A percentile compares a stretch with the other conserved stretches of the same genome.
Conservation (phyloP, 1,284 basidiomycete species). For the Phylloboletellus chloephorus region DNA sequence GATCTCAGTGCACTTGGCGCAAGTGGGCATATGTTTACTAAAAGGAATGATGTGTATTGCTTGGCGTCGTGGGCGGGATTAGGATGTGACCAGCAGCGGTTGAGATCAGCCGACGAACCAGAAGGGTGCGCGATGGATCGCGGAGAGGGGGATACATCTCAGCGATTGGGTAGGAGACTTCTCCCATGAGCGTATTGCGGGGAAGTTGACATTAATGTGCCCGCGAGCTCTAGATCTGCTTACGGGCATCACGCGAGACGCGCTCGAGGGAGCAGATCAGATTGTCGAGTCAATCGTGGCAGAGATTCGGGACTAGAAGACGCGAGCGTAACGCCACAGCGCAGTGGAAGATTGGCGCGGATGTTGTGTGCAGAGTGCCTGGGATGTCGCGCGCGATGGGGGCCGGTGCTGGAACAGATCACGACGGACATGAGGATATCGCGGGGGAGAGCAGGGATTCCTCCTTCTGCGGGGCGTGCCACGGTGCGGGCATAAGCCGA, state of each 20-base stretch:
- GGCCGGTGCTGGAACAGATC: constrained; percentile 5
- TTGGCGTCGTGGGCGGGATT: not conserved
- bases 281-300: constrained; percentile 20
- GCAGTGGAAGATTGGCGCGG: not conserved
- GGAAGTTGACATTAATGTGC: constrained; percentile 8
- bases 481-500: constrained; percentile 7
- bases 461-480: too few species aligned
- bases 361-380: not conserved
- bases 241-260: not conserved
- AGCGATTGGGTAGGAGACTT: not conserved
- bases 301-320: constrained; percentile 5
- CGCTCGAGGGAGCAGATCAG: constrained; percentile 18
- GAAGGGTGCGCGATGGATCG: constrained; percentile 21
- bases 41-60: not conserved
- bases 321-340: constrained; percentile 5
- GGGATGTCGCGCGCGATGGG: constrained; percentile 7
- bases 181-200: not conserved
- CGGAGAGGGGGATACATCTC: constrained; percentile 8
- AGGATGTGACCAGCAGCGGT: constrained; percentile 3
- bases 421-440: constrained; percentile 20
- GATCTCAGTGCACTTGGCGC: constrained; percentile 5
- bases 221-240: constrained; percentile 14
- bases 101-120: constrained; percentile 12
- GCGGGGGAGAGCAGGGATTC: constrained; percentile 2
- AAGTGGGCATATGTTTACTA: too few species aligned